Evolutionary conservation across 2,329 filamentous ascomycete genomes (phyloP), one percentile per base, ranked within the genome.

Genomic region (Calonectria henricotiae): DNA sequence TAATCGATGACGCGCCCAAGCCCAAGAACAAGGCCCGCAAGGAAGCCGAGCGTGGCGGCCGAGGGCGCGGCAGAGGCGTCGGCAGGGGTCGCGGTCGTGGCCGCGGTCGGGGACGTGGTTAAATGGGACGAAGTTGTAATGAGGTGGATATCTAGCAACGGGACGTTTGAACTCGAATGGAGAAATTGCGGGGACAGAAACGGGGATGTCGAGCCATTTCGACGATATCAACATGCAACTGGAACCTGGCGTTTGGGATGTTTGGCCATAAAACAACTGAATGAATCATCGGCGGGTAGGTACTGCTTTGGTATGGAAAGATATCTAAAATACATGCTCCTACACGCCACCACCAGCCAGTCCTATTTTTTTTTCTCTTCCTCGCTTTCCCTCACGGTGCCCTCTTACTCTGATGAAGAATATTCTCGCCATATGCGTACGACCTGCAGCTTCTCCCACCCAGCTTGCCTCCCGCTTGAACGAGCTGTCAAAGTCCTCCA

Each of bases 1-100:
- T 99, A 72, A 95, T 99, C 77, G 96, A 99, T 82, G 96, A 99
- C 85, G 91, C 94, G 79, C 95, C 96, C 62, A 99, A 99, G 88
- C 96, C 96, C 71, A 98, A 98, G 93, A 99, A 99, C 87, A 99
- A 99, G 91, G 96, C 96, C 30, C 91, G 96, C 81, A 99, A 99
- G 89, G 96, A 98, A 86, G 89, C 88, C 37, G 89, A 90, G 69
- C 86, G 91, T 58, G 89, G 89, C 15, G 86, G 81, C 32, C 82
- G 87, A 51, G 86, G 87, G 84, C 82, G 88, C 35, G 86, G 88
- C 37, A 81, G 88, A 61, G 86, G 88, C 15, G 82, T 88, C 55
- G 87, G 89, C 27, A 84, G 90, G 65, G 89, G 89, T 20, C 83
- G 89, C 44, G 85, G 87, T 43, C 80, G 85, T 49, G 85, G 85